Evolutionary conservation across 441 rosid species (phyloP).

Genomic region (Pelargonium cotyledonis): DNA sequence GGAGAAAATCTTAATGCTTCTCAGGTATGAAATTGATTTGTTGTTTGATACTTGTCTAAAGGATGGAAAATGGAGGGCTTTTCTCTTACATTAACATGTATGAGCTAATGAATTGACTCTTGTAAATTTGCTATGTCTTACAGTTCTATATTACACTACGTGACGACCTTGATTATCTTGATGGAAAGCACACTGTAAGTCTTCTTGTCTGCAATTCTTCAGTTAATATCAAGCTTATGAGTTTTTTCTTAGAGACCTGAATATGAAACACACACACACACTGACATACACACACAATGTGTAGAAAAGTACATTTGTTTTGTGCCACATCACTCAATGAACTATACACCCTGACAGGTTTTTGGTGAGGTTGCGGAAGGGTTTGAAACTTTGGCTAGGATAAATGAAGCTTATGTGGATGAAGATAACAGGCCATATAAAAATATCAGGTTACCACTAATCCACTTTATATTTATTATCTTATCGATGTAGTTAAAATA

Average conservation of each 20-base stretch:
- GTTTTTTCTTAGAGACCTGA: background rate
- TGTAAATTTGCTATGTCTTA: constrained; percentile 13
- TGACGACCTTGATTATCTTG: constrained; percentile 87
- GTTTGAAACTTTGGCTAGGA: constrained; percentile 69
- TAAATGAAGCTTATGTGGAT: constrained; percentile 88
- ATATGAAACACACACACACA: background rate
- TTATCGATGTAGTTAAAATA: constrained; percentile 8
- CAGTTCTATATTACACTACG: constrained; percentile 94
- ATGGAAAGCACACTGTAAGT: constrained; percentile 93
- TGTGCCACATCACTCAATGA: background rate
- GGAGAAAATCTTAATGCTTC: constrained; percentile 98
- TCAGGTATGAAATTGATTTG: constrained; percentile 42
- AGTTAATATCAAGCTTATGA: background rate
- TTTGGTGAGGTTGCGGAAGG: constrained; percentile 98
- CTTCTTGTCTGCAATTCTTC: constrained; percentile 6
- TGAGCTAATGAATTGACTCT: constrained; percentile 12
- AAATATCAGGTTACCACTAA: constrained; percentile 52
- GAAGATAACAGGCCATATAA: constrained; percentile 71
- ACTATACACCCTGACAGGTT: constrained; percentile 38
- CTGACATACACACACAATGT: too few species aligned
- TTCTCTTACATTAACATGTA: constrained; percentile 5
- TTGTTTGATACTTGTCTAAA: background rate
- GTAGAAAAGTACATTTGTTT: too few species aligned
- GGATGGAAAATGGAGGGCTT: background rate
- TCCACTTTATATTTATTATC: constrained; percentile 6